These are phyloP conservation scores for Oenanthe javanica DNA, from an alignment of 140 eudicot species.

Conservation along the genomic window DNA sequence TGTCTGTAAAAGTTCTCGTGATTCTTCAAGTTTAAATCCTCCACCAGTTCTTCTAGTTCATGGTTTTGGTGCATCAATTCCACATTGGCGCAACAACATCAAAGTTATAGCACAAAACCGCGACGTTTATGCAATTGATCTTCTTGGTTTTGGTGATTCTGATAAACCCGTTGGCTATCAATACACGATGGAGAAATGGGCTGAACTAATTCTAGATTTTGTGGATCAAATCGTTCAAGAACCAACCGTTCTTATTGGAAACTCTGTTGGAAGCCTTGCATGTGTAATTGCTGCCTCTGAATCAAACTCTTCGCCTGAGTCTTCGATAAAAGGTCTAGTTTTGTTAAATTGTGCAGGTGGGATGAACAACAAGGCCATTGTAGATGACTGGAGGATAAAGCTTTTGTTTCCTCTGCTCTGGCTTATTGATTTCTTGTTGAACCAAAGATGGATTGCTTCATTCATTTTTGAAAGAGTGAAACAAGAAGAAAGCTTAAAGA, in stretches of 20 bases:
- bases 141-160: constrained; percentile 94
- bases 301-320: constrained; percentile 12
- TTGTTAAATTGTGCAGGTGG: constrained; percentile 91
- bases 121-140: constrained; percentile 80
- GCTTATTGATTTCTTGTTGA: constrained; percentile 70
- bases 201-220: constrained; percentile 73
- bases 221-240: constrained; percentile 60
- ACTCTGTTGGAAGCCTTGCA: constrained; percentile 97
- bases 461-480: constrained; percentile 69
- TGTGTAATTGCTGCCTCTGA: constrained; percentile 84
- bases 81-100: constrained; percentile 97
- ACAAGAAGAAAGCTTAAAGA: constrained; percentile 65
- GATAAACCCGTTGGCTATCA: constrained; percentile 73
- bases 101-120: constrained; percentile 48
- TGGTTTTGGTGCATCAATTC: constrained; percentile 94
- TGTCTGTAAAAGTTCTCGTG: constrained; percentile 22
- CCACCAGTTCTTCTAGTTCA: constrained; percentile 81
- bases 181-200: constrained; percentile 90
- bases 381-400: constrained; percentile 96
- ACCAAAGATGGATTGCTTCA: constrained; percentile 68
- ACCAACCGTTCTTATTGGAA: constrained; percentile 79
- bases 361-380: constrained; percentile 94
- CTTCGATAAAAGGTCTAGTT: constrained; percentile 78
- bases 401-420: constrained; percentile 72
- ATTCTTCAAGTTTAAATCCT: background rate